Base-by-base conservation (phyloP, 2,329 filamentous ascomycete species). In the Colletotrichum sansevieriae region DNA sequence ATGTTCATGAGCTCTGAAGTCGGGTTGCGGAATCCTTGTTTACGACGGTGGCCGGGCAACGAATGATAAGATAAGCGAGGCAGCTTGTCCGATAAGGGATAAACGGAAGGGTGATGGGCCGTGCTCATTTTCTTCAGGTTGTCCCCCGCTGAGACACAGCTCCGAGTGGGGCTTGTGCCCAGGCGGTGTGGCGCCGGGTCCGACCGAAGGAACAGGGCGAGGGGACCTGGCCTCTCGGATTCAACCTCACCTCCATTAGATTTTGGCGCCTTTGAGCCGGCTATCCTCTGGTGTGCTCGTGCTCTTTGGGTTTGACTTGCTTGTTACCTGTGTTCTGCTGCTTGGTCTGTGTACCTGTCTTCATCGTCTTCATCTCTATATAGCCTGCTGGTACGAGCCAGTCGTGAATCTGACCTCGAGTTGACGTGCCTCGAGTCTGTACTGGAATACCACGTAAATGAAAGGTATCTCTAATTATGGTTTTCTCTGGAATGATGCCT, bases 11-110 rank as follows among this genome's bases (percentile, higher is more conserved):
- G 33, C 29, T 39, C 18, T 9, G 7, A 7, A 29, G 25, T 29
- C 25, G 25, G 20, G 46, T 39, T 29, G 37, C 22, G 43, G 37
- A 51, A 68, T 68, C 65, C 65, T 67, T 70, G 67, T 68, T 70
- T 63, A 70, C 64, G 39, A 7, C 13, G 22, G 18, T 68, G 63
- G 18, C 67, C 67, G 44, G 67, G 67, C 67, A 70, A 70, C 67
- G 22, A 18, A 8, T 12, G 63, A 68, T 68, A 63, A 54, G 67
- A 68, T 68, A 57, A 58, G 43, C n/a, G 61, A 59, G 15, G 8
- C 9, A 7, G 22, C 25, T 29, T n/a, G 9, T 55, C 3, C 3
- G 64, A 57, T 57, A 51, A 57, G 43, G 15, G 43, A 43, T 33
- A 22, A 57, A 39, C 7, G 39, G 57, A 60, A 44, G 44, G 25